Evolutionary conservation across 2,329 filamentous ascomycete genomes (phyloP).

Genomic region (Neophaeococcomyces aloes): DNA sequence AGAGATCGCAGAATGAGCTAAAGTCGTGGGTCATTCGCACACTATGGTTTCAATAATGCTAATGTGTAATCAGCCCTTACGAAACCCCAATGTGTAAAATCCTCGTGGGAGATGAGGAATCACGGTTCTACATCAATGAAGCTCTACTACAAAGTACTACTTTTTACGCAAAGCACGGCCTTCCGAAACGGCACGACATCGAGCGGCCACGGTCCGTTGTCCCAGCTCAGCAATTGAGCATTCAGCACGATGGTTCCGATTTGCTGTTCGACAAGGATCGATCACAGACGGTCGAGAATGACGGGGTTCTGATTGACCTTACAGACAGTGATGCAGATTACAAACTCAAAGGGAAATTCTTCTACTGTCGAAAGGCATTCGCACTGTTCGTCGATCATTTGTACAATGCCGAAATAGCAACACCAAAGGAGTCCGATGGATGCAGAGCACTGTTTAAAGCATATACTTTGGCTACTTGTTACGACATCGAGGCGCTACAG

Average conservation of each 20-base stretch:
- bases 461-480: conserved; percentile 17
- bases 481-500: conserved; percentile 15
- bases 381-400: conserved; percentile 16
- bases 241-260: not conserved
- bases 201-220: not conserved
- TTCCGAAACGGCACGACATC: not conserved
- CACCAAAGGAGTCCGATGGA: not conserved
- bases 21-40: not conserved
- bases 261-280: not conserved
- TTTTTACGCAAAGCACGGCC: conserved; percentile 17
- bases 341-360: conserved; percentile 7
- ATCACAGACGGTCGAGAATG: not conserved
- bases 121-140: conserved; percentile 15
- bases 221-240: not conserved
- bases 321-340: conserved; percentile 9
- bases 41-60: not conserved
- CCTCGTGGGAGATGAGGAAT: conserved; percentile 10
- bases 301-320: conserved; percentile 1
- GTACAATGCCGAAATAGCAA: conserved; percentile 11
- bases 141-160: conserved; percentile 10
- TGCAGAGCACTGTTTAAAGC: conserved; percentile 11
- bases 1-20: not conserved
- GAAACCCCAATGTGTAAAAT: conserved; percentile 14
- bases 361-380: conserved; percentile 13
- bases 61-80: not conserved